A percentile compares a stretch with the other conserved stretches of the same genome.
phyloP scores from a whole-genome alignment of 139 green algal genomes.

The Mychonastes homosphaera region DNA sequence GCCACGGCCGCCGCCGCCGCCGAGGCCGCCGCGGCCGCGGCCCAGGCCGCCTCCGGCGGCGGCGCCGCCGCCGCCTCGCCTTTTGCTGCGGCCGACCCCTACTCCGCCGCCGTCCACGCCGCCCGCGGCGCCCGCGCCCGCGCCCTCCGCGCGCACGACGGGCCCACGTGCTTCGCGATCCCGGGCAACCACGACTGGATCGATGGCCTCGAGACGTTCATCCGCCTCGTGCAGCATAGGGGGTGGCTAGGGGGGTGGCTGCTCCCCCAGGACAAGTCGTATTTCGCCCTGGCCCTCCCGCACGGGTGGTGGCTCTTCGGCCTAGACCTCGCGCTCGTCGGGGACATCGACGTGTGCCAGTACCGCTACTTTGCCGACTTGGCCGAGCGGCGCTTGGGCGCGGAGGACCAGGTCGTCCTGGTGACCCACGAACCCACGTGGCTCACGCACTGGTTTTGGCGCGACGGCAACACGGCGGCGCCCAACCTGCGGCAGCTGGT shows the following conservation, averaged over 20 bases:
- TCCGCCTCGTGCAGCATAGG: conserved; percentile 60
- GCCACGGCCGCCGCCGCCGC: background rate
- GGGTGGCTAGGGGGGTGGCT: conserved; percentile 85
- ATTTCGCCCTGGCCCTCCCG: conserved; percentile 77
- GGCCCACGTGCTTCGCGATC: conserved; percentile 67
- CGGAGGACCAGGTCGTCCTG: conserved; percentile 59
- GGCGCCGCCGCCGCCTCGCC: conserved; percentile 21
- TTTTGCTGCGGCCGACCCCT: too few species aligned
- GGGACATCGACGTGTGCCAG: conserved; percentile 74
- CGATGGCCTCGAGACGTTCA: conserved; percentile 75
- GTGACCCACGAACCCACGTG: conserved; percentile 80
- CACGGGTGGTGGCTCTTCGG: conserved; percentile 84
- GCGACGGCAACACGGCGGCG: conserved; percentile 3
- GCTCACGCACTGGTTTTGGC: conserved; percentile 76
- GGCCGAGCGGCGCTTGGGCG: conserved; percentile 60
- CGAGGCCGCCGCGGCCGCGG: background rate
- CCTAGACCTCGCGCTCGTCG: conserved; percentile 69
- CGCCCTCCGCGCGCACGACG: conserved; percentile 45
- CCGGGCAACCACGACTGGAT: conserved; percentile 70
- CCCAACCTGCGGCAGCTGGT: conserved; percentile 73
- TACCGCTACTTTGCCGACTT: conserved; percentile 80
- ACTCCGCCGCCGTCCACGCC: conserved; percentile 19
- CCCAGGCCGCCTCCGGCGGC: background rate
- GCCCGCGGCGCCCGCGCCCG: conserved; percentile 16
- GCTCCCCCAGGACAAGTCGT: conserved; percentile 75